A percentile compares a stretch with the other conserved stretches of the same genome.
phyloP scores from a whole-genome alignment of 768 basidiomycete genomes.

The Tricholoma terreum region DNA sequence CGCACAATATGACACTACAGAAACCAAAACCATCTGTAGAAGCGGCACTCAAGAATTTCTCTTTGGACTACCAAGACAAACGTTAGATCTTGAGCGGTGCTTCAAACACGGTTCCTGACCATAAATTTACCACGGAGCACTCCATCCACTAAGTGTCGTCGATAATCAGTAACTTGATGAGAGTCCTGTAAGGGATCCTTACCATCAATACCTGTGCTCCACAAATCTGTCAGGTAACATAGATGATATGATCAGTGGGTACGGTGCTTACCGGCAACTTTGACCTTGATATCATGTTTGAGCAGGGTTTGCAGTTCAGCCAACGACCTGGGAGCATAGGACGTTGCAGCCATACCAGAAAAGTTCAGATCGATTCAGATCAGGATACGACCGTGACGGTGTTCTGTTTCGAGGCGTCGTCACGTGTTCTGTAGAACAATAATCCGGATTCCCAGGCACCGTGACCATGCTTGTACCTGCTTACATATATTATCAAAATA shows the following conservation, averaged over 20 bases:
- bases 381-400: too few relatives aligned
- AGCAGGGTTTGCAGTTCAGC: conserved; percentile 58
- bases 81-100: not conserved
- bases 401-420: too few relatives aligned
- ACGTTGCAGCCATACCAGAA: not conserved
- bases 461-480: too few relatives aligned
- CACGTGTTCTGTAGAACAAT: too few relatives aligned
- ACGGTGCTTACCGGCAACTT: conserved; percentile 76
- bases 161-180: not conserved
- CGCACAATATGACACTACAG: conserved; percentile 89
- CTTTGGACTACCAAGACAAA: conserved; percentile 63
- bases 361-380: too few relatives aligned
- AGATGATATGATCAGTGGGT: not conserved
- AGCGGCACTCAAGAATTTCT: conserved; percentile 83
- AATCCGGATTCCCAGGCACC: too few relatives aligned
- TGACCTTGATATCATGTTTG: conserved; percentile 73
- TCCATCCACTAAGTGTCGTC: conserved; percentile 68
- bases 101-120: conserved; percentile 37
- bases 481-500: too few relatives aligned
- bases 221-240: not conserved
- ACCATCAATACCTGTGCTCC: conserved; percentile 61
- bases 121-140: conserved; percentile 93
- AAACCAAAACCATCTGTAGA: conserved; percentile 87
- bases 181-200: conserved; percentile 13
- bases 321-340: conserved; percentile 32